Percentiles rank a stretch among this genome's conserved stretches.
These are phyloP conservation scores for Penicillium hordei DNA, from an alignment of 2,329 filamentous ascomycete species.

Conservation along the genomic window DNA sequence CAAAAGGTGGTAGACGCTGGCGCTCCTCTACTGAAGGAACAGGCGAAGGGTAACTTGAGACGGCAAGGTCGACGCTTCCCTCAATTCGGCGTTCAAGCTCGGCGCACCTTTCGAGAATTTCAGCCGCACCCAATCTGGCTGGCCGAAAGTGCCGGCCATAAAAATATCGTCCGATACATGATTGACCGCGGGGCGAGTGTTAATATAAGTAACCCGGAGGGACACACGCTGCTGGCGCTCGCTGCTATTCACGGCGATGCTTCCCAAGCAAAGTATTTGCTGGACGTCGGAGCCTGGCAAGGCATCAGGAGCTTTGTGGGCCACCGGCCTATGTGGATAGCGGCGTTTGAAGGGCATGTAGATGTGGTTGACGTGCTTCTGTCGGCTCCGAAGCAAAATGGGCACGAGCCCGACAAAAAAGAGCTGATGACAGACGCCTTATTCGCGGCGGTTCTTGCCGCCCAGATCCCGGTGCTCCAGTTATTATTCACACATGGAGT, in stretches of 20 bases:
- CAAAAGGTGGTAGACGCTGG: neutral
- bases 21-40: neutral
- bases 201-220: neutral
- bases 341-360: neutral
- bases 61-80: neutral
- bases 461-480: neutral
- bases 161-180: neutral
- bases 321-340: neutral
- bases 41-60: neutral
- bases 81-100: neutral
- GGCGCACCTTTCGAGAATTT: neutral
- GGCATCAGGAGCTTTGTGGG: neutral
- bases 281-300: neutral
- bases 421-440: neutral
- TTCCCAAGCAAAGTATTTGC: neutral
- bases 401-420: neutral
- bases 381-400: neutral
- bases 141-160: neutral
- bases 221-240: neutral
- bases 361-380: neutral
- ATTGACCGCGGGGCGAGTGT: neutral
- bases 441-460: neutral
- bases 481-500: neutral
- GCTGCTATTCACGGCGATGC: neutral
- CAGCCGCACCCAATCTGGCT: neutral